A percentile compares a stretch with the other conserved stretches of the same genome.
phyloP scores from a whole-genome alignment of 352 stramenopile species.

The Pythium guiyangense region DNA sequence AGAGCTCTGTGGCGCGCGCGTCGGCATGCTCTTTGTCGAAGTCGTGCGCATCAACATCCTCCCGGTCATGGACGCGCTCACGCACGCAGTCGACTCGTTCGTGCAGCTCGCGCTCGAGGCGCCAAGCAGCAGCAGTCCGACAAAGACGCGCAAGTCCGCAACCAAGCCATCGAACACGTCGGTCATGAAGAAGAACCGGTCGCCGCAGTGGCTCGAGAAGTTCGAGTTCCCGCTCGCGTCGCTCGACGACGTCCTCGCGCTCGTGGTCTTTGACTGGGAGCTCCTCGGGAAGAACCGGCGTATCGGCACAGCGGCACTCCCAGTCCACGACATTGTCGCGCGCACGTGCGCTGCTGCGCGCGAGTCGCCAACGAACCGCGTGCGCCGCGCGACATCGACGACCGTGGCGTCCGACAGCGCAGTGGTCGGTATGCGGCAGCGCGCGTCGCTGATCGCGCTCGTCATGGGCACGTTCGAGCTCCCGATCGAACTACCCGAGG shows the following conservation, averaged over 20 bases:
- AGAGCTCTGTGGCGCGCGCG: slow-evolving; percentile 18
- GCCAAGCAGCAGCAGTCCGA: neutral
- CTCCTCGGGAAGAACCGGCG: slow-evolving; percentile 38
- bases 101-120: slow-evolving; percentile 38
- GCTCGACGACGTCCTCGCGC: slow-evolving; percentile 41
- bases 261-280: slow-evolving; percentile 56
- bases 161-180: slow-evolving; percentile 35
- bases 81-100: slow-evolving; percentile 50
- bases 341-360: slow-evolving; percentile 19
- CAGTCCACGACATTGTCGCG: slow-evolving; percentile 41
- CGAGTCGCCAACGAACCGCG: slow-evolving; percentile 2
- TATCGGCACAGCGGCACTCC: slow-evolving; percentile 40
- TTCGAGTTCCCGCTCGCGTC: slow-evolving; percentile 49
- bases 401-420: neutral
- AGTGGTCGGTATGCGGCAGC: neutral
- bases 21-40: slow-evolving; percentile 51
- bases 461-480: slow-evolving; percentile 64
- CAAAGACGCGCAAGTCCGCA: neutral
- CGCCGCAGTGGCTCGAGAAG: slow-evolving; percentile 52
- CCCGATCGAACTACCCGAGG: slow-evolving; percentile 54
- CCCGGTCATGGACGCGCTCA: slow-evolving; percentile 47
- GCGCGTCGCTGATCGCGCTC: slow-evolving; percentile 3
- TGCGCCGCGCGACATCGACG: neutral
- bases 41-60: slow-evolving; percentile 64
- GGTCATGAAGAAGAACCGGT: slow-evolving; percentile 56